phyloP scores from a whole-genome alignment of 2,329 filamentous ascomycete genomes.

The Sclerotinia spermophila region DNA sequence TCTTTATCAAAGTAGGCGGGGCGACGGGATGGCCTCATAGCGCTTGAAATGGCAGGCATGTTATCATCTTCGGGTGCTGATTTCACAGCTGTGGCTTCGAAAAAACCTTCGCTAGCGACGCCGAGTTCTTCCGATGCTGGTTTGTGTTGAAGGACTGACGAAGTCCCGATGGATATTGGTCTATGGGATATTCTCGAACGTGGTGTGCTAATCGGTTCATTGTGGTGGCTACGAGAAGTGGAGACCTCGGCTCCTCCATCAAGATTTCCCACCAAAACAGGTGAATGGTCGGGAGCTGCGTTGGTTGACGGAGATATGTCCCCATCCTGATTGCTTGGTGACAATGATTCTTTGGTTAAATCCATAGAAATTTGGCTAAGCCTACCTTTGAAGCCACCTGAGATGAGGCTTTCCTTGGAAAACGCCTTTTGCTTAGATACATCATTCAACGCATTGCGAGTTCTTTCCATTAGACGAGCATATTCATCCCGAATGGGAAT shows the following conservation, averaged over 20 bases:
- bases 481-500: conserved; percentile 33
- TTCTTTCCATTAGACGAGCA: conserved; percentile 31
- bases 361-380: neutral
- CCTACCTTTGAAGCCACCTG: neutral
- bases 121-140: neutral
- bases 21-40: neutral
- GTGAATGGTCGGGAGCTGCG: neutral
- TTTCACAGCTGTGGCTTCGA: neutral
- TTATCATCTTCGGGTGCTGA: neutral
- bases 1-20: neutral
- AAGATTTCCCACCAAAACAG: neutral
- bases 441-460: conserved; percentile 32
- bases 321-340: conserved; percentile 28
- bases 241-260: neutral
- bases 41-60: neutral
- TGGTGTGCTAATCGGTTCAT: neutral
- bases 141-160: neutral
- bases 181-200: conserved; percentile 2
- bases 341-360: neutral
- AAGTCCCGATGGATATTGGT: neutral
- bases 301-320: conserved; percentile 6
- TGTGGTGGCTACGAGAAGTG: neutral
- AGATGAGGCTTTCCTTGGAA: neutral
- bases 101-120: neutral
- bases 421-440: conserved; percentile 29